A percentile compares a stretch with the other conserved stretches of the same genome.
phyloP scores from a whole-genome alignment of 148 eudicot species.

The Agrostemma githago region DNA sequence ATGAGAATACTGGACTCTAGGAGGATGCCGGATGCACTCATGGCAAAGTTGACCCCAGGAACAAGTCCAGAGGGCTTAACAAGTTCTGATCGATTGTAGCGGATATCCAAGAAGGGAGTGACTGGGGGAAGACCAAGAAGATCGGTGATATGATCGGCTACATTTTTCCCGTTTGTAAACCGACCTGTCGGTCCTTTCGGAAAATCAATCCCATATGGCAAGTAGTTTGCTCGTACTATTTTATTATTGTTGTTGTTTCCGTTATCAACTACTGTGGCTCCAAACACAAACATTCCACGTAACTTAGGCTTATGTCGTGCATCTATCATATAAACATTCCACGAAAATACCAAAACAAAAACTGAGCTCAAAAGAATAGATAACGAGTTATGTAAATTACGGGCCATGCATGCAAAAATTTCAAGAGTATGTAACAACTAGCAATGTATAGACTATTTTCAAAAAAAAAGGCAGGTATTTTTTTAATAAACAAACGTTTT shows the following conservation, averaged over 20 bases:
- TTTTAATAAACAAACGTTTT: neutral
- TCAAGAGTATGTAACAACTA: neutral
- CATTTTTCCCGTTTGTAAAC: slow-evolving; percentile 28
- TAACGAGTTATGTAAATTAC: neutral
- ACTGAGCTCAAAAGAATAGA: neutral
- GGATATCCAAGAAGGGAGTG: slow-evolving; percentile 15
- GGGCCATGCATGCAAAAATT: neutral
- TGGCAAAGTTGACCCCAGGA: slow-evolving; percentile 32
- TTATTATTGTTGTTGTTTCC: slow-evolving; percentile 31
- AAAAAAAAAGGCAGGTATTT: neutral
- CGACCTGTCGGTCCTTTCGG: slow-evolving; percentile 31
- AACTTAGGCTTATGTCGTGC: neutral
- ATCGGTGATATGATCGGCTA: slow-evolving; percentile 17
- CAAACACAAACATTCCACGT: slow-evolving; percentile 33
- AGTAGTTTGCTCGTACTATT: slow-evolving; percentile 11
- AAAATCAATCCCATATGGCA: slow-evolving; percentile 36
- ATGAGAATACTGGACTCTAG: slow-evolving; percentile 21
- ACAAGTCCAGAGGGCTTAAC: neutral
- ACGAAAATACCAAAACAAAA: slow-evolving; percentile 1
- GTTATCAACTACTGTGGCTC: slow-evolving; percentile 30
- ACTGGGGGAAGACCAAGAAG: slow-evolving; percentile 9
- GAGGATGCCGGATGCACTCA: slow-evolving; percentile 33
- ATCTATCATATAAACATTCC: slow-evolving; percentile 7
- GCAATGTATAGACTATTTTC: neutral
- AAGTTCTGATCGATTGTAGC: neutral